Evolutionary conservation across 2,329 filamentous ascomycete species (phyloP), one percentile per base, ranked within the genome.

Genomic region (Pestalotiopsis sp.): DNA sequence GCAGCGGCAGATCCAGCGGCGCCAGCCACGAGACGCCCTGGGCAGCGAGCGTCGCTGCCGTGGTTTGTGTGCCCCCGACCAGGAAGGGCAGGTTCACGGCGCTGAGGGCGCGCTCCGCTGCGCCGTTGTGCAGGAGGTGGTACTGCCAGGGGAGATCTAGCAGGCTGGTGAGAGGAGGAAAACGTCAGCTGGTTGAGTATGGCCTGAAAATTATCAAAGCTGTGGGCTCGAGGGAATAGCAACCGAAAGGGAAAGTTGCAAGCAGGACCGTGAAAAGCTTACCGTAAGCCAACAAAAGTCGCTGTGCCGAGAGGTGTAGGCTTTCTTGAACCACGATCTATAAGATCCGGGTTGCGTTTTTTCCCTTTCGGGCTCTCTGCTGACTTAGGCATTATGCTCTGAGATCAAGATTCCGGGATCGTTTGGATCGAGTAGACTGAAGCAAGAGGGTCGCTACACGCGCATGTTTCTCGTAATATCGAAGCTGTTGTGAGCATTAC

Each of bases 51-150:
- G 63, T 30, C 1, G 22, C 40, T 1, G 11, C 14, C 11, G 57
- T 63, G 2, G 57, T 17, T 4, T 58, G 56, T 11, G 56, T 35
- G 4, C 56, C 56, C 11, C 22, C 22, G 3, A 60, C 58, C 3
- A 60, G 24, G 40, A 60, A 17, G n/a, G 67, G 52, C 38, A 68
- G 56, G 11, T 60, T 39, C 14, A 68, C 35, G 11, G 40, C 48
- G 26, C 62, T 30, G 26, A 68, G 26, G 4, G 64, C 65, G 14
- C 60, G 59, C 64, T 68, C 67, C 13, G 67, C 67, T 3, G 67
- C 65, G 38, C 65, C 67, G 24, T 64, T 65, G 40, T 58, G 75
- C 7, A 90, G 76, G 59, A 89, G 81, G 59, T 87, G 73, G 35
- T 83, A 75, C 20, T 80, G 75, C 22, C 75, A 69, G 0, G 75